Base-by-base conservation (phyloP, 2,329 filamentous ascomycete species). In the Rosellinia necatrix region DNA sequence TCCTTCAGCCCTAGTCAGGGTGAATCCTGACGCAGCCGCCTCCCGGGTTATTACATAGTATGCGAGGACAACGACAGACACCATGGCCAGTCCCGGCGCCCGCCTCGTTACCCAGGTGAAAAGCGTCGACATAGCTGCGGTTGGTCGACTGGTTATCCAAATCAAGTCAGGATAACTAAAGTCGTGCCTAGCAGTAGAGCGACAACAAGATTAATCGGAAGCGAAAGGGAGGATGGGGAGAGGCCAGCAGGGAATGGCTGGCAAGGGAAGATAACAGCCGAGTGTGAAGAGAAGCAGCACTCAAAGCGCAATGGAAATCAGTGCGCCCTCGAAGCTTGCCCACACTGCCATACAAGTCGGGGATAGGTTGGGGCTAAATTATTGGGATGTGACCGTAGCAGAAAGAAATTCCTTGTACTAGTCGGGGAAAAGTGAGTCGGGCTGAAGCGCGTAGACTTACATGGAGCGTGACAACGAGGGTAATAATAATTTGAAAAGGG, bases 1-100 rank as follows among this genome's bases (percentile, higher is more conserved):
- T 49, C 70, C 51, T 76, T 63, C 53, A 24, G 74, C 59, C 72
- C 69, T 69, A 74, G 72, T 59, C 75, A 76, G 78, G 66, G 71
- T 74, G 66, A 78, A 73, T 42, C 72, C 71, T 47, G 76, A 71
- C 27, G 72, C 68, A 12, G 73, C 73, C 21, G 76, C 73, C 69
- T 84, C 81, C 54, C 72, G 74, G 13, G 77, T 78, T 59, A 85
- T 78, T 38, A 83, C 81, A 74, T 76, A 84, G 71, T 80, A 84
- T 64, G 77, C 79, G 53, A 85, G 75, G 35, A 64, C 65, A 53
- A 81, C 61, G 49, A 82, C 70, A 34, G 69, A 67, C 22, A 84
- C 68, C 75, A 84, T 81, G 62, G 79, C 81, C 58, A 85, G 66
- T 51, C 82, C 82, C 55, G 81, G 82, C 27, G 75, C 76, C 61